phyloP scores from a whole-genome alignment of 2,329 filamentous ascomycete species.

The Colletotrichum scovillei region DNA sequence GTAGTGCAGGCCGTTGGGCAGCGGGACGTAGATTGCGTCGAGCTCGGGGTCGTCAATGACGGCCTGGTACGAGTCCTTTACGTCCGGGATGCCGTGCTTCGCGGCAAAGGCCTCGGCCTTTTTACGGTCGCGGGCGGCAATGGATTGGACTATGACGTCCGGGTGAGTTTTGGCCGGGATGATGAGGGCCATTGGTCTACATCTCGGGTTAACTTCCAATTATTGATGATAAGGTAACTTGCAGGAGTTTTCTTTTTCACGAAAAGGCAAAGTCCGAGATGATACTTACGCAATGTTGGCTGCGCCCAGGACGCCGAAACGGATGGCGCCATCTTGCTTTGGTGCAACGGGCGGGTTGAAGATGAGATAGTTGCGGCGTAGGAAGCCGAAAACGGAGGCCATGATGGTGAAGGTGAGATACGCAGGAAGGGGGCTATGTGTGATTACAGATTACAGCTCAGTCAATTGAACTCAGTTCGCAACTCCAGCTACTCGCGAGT shows the following conservation, averaged over 20 bases:
- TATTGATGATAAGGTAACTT: neutral
- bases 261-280: neutral
- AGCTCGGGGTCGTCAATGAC: slow-evolving; percentile 49
- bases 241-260: neutral
- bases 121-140: slow-evolving; percentile 61
- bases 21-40: slow-evolving; percentile 61
- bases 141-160: slow-evolving; percentile 62
- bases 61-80: slow-evolving; percentile 60
- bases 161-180: slow-evolving; percentile 62
- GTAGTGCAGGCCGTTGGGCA: slow-evolving; percentile 54
- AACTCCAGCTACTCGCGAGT: neutral
- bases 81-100: slow-evolving; percentile 61
- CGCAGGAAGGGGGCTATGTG: neutral
- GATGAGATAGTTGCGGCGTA: slow-evolving; percentile 20
- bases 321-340: slow-evolving; percentile 41
- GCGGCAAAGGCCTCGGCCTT: slow-evolving; percentile 62
- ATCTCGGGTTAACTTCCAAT: neutral
- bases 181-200: slow-evolving; percentile 55
- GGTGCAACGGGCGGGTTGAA: slow-evolving; percentile 14
- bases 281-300: slow-evolving; percentile 50
- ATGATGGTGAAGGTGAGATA: neutral
- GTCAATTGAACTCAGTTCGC: neutral
- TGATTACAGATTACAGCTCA: neutral
- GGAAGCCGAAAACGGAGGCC: slow-evolving; percentile 22
- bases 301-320: slow-evolving; percentile 55